These are phyloP conservation scores for Schrenkiella parvula DNA, from an alignment of 345 rosid genomes.

Conservation along the genomic window DNA sequence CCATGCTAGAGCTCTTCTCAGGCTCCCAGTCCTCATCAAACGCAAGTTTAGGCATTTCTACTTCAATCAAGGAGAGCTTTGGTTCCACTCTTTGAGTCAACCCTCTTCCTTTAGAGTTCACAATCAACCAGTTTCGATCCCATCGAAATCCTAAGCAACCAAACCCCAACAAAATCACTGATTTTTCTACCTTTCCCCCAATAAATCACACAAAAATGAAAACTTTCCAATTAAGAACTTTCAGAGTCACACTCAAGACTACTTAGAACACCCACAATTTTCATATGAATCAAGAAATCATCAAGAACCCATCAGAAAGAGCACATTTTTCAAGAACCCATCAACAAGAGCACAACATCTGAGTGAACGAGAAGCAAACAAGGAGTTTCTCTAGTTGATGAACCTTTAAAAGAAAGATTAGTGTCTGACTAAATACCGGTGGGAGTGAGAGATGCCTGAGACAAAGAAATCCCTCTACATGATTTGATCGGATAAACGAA, in stretches of 20 bases:
- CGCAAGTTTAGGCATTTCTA: constrained; percentile 58
- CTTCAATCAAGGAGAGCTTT: constrained; percentile 71
- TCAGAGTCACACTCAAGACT: background rate
- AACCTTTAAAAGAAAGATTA: background rate
- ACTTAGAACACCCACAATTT: background rate
- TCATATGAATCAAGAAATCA: background rate
- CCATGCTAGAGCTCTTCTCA: constrained; percentile 47
- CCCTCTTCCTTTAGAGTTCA: constrained; percentile 69
- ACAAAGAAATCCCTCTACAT: constrained; percentile 69
- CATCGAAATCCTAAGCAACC: constrained; percentile 63
- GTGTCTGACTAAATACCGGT: constrained; percentile 41
- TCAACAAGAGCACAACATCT: background rate
- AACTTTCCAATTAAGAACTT: background rate
- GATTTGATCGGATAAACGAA: constrained; percentile 81
- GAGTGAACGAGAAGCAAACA: background rate
- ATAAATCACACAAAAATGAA: background rate
- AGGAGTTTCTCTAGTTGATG: background rate
- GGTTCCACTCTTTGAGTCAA: constrained; percentile 89
- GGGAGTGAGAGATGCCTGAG: constrained; percentile 72
- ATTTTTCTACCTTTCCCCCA: background rate
- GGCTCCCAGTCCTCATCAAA: constrained; percentile 62
- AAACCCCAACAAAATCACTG: background rate
- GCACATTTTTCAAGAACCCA: background rate
- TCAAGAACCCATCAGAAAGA: background rate
- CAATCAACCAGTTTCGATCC: constrained; percentile 87